phyloP scores from a whole-genome alignment of 768 basidiomycete species.

The Boletus pseudo-olivaceus region DNA sequence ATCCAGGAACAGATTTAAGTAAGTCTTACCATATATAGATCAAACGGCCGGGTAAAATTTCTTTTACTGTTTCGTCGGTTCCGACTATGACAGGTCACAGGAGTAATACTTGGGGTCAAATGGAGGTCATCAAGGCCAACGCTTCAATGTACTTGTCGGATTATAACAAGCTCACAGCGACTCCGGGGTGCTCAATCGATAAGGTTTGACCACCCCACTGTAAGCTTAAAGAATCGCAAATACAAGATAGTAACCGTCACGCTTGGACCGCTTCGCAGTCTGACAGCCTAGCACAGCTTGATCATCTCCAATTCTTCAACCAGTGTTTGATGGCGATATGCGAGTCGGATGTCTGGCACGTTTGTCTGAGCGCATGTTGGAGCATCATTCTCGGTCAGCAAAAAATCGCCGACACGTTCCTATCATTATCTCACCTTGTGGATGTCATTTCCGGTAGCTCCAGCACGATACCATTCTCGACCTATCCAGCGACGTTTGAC shows the following conservation, averaged over 20 bases:
- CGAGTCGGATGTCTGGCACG: constrained; percentile 86
- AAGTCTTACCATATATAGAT: not conserved
- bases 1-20: no score
- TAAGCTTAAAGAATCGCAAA: not conserved
- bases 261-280: not conserved
- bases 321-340: constrained; percentile 89
- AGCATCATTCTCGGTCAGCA: constrained; percentile 1
- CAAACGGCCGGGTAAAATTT: not conserved
- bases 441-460: constrained; percentile 92
- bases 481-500: constrained; percentile 96
- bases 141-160: no score
- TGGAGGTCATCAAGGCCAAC: no score
- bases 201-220: not conserved
- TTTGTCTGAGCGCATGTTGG: constrained; percentile 65
- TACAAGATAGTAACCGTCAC: not conserved
- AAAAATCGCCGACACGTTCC: not conserved
- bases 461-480: constrained; percentile 88
- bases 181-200: not conserved
- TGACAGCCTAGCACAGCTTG: constrained; percentile 22
- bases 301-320: constrained; percentile 81
- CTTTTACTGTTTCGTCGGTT: not conserved
- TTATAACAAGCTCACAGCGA: not conserved
- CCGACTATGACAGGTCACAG: not conserved
- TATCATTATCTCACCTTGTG: constrained; percentile 63
- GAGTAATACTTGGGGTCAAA: no score